Conservation (phyloP, 495 filamentous ascomycete species). For the Pseudotulostoma volvatum region DNA sequence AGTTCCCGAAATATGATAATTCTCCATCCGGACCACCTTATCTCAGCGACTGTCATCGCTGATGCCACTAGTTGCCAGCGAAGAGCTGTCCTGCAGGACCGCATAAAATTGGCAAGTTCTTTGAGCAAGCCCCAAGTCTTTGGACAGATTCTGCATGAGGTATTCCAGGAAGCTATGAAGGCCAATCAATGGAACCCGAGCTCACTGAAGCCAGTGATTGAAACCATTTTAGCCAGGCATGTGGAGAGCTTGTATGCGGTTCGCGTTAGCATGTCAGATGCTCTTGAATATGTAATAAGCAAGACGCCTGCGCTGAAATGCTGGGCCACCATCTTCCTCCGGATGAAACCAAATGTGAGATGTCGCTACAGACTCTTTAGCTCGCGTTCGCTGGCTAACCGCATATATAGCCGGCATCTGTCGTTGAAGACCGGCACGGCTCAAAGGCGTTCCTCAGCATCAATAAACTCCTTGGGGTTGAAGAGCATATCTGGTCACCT, state of each 20-base stretch:
- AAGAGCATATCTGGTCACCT: constrained; percentile 95
- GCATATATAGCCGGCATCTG: constrained; percentile 40
- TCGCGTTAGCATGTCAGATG: constrained; percentile 52
- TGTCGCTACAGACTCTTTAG: not conserved
- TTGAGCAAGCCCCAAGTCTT: constrained; percentile 66
- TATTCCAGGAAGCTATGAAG: constrained; percentile 81
- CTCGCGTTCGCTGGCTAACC: constrained; percentile 3
- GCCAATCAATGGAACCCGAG: constrained; percentile 63
- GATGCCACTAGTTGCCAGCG: constrained; percentile 84
- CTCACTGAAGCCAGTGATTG: constrained; percentile 47
- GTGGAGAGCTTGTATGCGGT: constrained; percentile 78
- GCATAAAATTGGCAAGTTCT: constrained; percentile 73
- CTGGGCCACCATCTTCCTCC: constrained; percentile 74
- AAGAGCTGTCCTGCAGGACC: constrained; percentile 80
- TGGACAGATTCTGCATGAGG: constrained; percentile 79
- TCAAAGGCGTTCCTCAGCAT: constrained; percentile 61
- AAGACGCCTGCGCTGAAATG: constrained; percentile 60
- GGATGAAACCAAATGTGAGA: constrained; percentile 50
- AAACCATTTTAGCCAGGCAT: constrained; percentile 47
- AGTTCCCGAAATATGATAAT: constrained; percentile 74
- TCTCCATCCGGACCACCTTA: constrained; percentile 85
- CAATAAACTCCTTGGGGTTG: constrained; percentile 85
- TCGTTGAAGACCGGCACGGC: constrained; percentile 66
- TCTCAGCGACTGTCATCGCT: constrained; percentile 83
- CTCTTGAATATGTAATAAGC: constrained; percentile 56